A percentile compares a stretch with the other conserved stretches of the same genome.
These are phyloP conservation scores for Yamadazyma atlantica DNA, from an alignment of 1,139 yeast species.

Conservation along the genomic window DNA sequence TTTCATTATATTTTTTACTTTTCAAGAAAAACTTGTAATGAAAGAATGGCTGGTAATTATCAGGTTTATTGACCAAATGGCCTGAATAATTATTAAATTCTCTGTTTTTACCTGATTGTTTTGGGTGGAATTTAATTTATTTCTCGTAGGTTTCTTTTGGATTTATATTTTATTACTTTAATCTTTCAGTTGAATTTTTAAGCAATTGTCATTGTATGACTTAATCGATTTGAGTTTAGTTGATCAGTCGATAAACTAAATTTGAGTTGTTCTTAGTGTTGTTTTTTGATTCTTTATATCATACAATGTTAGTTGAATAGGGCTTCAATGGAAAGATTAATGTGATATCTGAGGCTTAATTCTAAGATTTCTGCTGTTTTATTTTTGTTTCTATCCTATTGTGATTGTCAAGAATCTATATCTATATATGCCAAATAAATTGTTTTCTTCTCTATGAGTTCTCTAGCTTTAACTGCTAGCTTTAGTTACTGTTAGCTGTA, in stretches of 20 bases:
- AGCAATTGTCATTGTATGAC: constrained; percentile 18
- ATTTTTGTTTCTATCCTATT: constrained; percentile 1
- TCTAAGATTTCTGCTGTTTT: constrained; percentile 3
- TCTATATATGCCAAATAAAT: constrained; percentile 1
- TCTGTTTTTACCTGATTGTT: not conserved
- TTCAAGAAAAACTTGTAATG: not conserved
- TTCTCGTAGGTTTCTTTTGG: constrained; percentile 8
- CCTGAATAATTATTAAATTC: constrained; percentile 5
- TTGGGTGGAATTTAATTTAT: constrained; percentile 6
- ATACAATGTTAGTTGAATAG: constrained; percentile 21
- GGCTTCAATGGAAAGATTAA: constrained; percentile 18
- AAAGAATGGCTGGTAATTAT: constrained; percentile 1
- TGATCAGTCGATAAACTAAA: too few relatives aligned
- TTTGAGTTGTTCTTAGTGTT: not conserved
- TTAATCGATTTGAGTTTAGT: constrained; percentile 1
- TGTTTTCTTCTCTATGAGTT: not conserved
- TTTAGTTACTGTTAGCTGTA: too few relatives aligned
- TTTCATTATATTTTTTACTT: not conserved
- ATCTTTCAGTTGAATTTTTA: constrained; percentile 19
- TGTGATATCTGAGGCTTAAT: constrained; percentile 9
- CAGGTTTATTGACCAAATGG: not conserved
- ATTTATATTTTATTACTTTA: constrained; percentile 11
- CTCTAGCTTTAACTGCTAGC: not conserved
- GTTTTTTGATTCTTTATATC: constrained; percentile 3
- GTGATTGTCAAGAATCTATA: not conserved